phyloP scores from a whole-genome alignment of 768 basidiomycete species.

The Tulasnella calospora region DNA sequence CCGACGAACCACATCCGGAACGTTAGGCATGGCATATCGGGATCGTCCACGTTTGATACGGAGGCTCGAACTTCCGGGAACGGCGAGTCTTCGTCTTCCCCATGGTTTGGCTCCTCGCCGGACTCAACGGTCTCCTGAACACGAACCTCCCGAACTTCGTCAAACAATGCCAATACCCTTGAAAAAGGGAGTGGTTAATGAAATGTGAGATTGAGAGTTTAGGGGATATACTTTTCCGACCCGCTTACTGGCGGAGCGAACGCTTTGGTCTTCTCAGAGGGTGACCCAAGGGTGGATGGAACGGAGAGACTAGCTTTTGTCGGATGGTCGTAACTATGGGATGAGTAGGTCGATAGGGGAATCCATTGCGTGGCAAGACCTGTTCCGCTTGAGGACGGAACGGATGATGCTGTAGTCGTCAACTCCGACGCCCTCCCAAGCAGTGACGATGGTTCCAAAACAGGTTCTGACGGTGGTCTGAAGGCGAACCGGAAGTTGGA shows the following conservation, averaged over 20 bases:
- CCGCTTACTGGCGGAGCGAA: constrained; percentile 5
- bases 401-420: neutral
- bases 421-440: neutral
- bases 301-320: neutral
- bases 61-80: too few relatives aligned
- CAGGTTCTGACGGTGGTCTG: neutral
- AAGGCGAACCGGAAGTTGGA: neutral
- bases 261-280: neutral
- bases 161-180: neutral
- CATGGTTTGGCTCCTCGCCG: neutral
- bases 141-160: neutral
- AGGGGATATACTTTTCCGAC: constrained; percentile 14
- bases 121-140: neutral
- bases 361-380: neutral
- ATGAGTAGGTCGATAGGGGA: neutral
- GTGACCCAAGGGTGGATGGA: neutral
- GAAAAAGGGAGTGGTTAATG: neutral
- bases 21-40: constrained; percentile 97
- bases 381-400: neutral
- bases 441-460: too few relatives aligned
- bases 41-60: too few relatives aligned
- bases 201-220: neutral
- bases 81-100: too few relatives aligned
- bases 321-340: neutral
- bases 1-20: constrained; percentile 96